These are phyloP conservation scores for Pyrenochaeta sp. DNA, from an alignment of 2,329 filamentous ascomycete species.

Conservation along the genomic window DNA sequence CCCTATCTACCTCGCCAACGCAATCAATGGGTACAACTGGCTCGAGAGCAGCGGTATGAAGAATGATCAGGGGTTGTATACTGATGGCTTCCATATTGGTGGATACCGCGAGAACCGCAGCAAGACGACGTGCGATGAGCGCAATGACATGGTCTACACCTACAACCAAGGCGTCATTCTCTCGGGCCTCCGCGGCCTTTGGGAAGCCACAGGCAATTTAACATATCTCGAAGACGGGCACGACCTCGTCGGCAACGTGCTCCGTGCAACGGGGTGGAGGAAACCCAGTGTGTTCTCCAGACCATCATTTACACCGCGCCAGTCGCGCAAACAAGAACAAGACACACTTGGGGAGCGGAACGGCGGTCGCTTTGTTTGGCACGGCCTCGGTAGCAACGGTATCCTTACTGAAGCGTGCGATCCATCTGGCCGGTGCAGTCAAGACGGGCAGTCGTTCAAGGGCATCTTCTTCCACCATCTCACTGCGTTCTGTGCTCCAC, in stretches of 20 bases:
- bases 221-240: slow-evolving; percentile 82
- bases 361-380: slow-evolving; percentile 59
- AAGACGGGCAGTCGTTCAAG: slow-evolving; percentile 91
- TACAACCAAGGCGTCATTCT: slow-evolving; percentile 95
- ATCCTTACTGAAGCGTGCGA: slow-evolving; percentile 88
- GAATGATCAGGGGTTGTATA: slow-evolving; percentile 75
- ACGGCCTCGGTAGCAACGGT: slow-evolving; percentile 78
- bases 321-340: slow-evolving; percentile 1
- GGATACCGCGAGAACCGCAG: slow-evolving; percentile 63
- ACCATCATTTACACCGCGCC: slow-evolving; percentile 4
- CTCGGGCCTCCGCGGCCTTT: slow-evolving; percentile 80
- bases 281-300: slow-evolving; percentile 5
- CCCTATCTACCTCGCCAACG: slow-evolving; percentile 73
- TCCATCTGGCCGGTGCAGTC: slow-evolving; percentile 74
- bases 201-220: slow-evolving; percentile 75
- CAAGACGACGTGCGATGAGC: slow-evolving; percentile 77
- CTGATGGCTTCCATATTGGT: slow-evolving; percentile 87
- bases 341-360: slow-evolving; percentile 10
- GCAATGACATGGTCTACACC: slow-evolving; percentile 90
- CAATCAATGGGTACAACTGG: slow-evolving; percentile 82
- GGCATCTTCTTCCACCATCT: slow-evolving; percentile 94
- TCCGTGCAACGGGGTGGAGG: slow-evolving; percentile 80
- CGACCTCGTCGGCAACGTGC: slow-evolving; percentile 74
- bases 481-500: slow-evolving; percentile 74
- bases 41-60: slow-evolving; percentile 81